These are phyloP conservation scores for Tolypocladium sp. DNA, from an alignment of 2,329 filamentous ascomycete genomes.

Conservation along the genomic window DNA sequence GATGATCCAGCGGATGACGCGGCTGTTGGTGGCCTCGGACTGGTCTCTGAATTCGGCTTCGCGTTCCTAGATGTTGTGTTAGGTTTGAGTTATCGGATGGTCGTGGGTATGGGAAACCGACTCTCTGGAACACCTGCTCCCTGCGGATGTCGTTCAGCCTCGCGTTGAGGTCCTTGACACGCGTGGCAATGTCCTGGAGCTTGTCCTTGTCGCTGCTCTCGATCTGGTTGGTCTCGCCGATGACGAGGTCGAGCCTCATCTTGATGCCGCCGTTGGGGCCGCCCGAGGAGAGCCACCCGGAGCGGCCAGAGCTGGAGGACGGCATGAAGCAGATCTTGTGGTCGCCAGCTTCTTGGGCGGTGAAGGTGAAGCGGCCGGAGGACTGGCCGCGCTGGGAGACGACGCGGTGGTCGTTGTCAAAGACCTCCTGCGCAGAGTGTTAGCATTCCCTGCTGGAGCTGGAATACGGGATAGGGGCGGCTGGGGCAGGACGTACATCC, in stretches of 20 bases:
- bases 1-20: conserved; percentile 88
- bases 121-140: conserved; percentile 94
- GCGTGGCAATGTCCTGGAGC: conserved; percentile 79
- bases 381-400: conserved; percentile 73
- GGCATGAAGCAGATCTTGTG: conserved; percentile 94
- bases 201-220: conserved; percentile 91
- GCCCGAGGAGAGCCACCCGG: conserved; percentile 62
- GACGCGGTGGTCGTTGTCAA: conserved; percentile 96
- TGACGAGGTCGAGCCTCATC: conserved; percentile 80
- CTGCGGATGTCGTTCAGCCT: conserved; percentile 80
- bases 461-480: not conserved
- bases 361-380: conserved; percentile 88
- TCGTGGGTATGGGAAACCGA: conserved; percentile 30
- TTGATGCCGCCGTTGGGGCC: conserved; percentile 68
- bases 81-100: not conserved
- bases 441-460: not conserved
- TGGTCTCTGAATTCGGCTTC: conserved; percentile 98
- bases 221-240: conserved; percentile 89
- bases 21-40: conserved; percentile 83
- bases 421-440: conserved; percentile 59
- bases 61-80: conserved; percentile 57
- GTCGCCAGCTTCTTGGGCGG: conserved; percentile 85
- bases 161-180: conserved; percentile 81
- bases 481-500: conserved; percentile 45
- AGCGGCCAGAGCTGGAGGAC: conserved; percentile 58